Evolutionary conservation across 2,329 filamentous ascomycete genomes (phyloP).

Genomic region (Grosmannia huntii): DNA sequence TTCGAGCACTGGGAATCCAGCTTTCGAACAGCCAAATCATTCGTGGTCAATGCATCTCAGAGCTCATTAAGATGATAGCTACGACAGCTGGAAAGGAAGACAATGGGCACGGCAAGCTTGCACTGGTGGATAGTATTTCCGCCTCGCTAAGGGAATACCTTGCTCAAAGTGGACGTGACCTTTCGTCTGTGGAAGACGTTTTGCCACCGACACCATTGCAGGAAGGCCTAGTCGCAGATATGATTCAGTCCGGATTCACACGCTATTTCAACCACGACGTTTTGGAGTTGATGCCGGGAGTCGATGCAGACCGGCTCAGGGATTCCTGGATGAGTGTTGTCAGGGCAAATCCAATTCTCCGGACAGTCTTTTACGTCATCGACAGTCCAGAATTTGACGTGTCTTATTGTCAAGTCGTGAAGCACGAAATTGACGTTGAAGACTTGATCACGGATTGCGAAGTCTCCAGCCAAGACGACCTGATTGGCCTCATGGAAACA

Average conservation of each 20-base stretch:
- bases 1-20: conserved; percentile 46
- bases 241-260: conserved; percentile 59
- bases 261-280: conserved; percentile 83
- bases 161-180: conserved; percentile 17
- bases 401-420: conserved; percentile 37
- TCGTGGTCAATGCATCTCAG: conserved; percentile 53
- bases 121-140: not conserved
- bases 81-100: not conserved
- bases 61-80: conserved; percentile 32
- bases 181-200: conserved; percentile 39
- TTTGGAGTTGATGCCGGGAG: conserved; percentile 41
- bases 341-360: conserved; percentile 52
- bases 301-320: conserved; percentile 44
- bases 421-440: conserved; percentile 3
- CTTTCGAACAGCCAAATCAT: conserved; percentile 69
- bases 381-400: conserved; percentile 42
- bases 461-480: conserved; percentile 19
- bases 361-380: conserved; percentile 59
- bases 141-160: conserved; percentile 26
- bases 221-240: conserved; percentile 74
- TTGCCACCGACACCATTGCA: conserved; percentile 73
- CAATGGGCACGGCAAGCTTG: too few species aligned
- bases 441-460: conserved; percentile 11
- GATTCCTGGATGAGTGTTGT: conserved; percentile 51
- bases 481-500: conserved; percentile 22